Conservation (phyloP, 257 asterid genomes). For the Striga asiatica region DNA sequence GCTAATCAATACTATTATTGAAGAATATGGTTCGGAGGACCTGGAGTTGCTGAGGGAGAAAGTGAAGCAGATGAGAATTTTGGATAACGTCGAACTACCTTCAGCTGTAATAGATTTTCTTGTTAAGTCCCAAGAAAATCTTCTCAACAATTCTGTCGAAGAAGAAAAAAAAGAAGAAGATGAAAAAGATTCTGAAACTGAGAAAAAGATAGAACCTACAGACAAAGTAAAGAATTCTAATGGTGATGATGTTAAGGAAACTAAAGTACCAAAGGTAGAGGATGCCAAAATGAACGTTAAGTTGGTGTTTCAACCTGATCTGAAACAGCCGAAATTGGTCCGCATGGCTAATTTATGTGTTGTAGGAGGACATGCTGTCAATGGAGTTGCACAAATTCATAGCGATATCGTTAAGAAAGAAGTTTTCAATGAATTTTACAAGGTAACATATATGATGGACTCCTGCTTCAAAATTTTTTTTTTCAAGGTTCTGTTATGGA, state of each 20-base stretch:
- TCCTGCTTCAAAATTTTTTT: no score
- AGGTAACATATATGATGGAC: no score
- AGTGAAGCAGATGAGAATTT: slow-evolving; percentile 55
- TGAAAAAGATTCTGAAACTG: slow-evolving; percentile 28
- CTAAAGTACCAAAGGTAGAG: no score
- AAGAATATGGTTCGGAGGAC: slow-evolving; percentile 44
- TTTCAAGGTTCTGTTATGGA: no score
- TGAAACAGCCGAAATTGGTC: slow-evolving; percentile 48
- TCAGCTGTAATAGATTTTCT: slow-evolving; percentile 35
- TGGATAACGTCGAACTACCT: slow-evolving; percentile 70
- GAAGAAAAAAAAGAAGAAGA: slow-evolving; percentile 21
- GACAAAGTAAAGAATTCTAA: no score
- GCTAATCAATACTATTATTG: slow-evolving; percentile 54
- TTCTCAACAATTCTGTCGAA: slow-evolving; percentile 17
- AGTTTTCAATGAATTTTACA: slow-evolving; percentile 63
- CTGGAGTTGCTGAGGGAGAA: slow-evolving; percentile 45
- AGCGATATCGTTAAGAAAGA: slow-evolving; percentile 74
- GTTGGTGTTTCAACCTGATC: no score
- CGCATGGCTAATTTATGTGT: slow-evolving; percentile 86
- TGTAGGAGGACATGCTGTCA: slow-evolving; percentile 81
- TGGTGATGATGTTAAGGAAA: no score
- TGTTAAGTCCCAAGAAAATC: slow-evolving; percentile 23
- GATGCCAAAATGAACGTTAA: no score
- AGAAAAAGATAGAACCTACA: slow-evolving; percentile 23
- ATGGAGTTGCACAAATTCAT: slow-evolving; percentile 85